Conservation (phyloP, 108 stramenopile genomes). For the Asterionellopsis glacialis region DNA sequence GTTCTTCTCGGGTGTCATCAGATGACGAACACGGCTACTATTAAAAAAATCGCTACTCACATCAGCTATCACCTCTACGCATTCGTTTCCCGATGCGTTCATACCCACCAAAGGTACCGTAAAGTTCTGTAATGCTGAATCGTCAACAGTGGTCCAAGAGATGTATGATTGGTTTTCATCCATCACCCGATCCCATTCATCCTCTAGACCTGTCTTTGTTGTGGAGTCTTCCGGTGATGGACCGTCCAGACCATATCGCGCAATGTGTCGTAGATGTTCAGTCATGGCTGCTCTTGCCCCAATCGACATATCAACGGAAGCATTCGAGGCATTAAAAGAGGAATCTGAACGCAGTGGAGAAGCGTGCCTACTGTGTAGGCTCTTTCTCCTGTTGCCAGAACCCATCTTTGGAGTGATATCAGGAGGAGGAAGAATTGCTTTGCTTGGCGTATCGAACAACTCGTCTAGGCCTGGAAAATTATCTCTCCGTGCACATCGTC, state of each 20-base stretch:
- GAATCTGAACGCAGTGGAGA: neutral
- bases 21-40: slow-evolving; percentile 27
- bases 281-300: slow-evolving; percentile 47
- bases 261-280: slow-evolving; percentile 43
- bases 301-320: slow-evolving; percentile 40
- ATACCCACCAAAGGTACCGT: neutral
- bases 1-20: slow-evolving; percentile 35
- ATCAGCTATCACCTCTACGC: slow-evolving; percentile 28
- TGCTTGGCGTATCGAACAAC: neutral
- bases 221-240: neutral
- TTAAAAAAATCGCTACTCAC: slow-evolving; percentile 37
- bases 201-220: slow-evolving; percentile 6
- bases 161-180: slow-evolving; percentile 15
- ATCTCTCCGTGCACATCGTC: neutral
- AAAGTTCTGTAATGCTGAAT: neutral
- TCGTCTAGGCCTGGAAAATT: slow-evolving; percentile 9
- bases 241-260: slow-evolving; percentile 48
- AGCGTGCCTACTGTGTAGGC: neutral
- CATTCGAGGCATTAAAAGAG: slow-evolving; percentile 1
- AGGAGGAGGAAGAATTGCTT: neutral
- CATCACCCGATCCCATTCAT: slow-evolving; percentile 38
- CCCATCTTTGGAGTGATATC: neutral
- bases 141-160: slow-evolving; percentile 4
- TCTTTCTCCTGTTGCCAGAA: no score
- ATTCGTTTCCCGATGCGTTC: slow-evolving; percentile 7